These are phyloP conservation scores for Verticillium albo-atrum DNA, from an alignment of 2,329 filamentous ascomycete genomes.

Conservation along the genomic window DNA sequence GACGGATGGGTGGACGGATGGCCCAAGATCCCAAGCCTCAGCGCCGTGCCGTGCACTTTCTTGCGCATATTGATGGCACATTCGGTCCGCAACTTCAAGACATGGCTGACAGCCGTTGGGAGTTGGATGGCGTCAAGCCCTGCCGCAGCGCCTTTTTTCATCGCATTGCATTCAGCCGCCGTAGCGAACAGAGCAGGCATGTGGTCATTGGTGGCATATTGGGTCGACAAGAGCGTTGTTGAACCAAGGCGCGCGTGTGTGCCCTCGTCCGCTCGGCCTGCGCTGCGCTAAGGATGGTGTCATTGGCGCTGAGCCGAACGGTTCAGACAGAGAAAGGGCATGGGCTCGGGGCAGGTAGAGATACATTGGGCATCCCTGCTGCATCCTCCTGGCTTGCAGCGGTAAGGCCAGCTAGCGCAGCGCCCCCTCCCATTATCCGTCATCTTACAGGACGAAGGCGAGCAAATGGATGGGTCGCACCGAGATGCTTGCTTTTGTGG, in stretches of 20 bases:
- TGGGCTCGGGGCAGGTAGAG: background rate
- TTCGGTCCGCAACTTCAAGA: background rate
- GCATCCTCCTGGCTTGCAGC: constrained; percentile 7
- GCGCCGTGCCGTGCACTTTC: background rate
- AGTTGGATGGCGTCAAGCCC: background rate
- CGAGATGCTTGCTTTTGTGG: constrained; percentile 2
- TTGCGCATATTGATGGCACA: background rate
- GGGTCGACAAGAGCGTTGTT: background rate
- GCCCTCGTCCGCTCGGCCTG: background rate
- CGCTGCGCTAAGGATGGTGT: background rate
- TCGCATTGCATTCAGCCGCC: background rate
- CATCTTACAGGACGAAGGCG: constrained; percentile 11
- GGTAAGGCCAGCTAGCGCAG: constrained; percentile 9
- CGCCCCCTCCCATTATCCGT: constrained; percentile 14
- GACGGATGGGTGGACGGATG: background rate
- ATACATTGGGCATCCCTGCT: background rate
- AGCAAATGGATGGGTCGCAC: background rate
- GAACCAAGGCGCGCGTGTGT: background rate
- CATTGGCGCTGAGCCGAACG: background rate
- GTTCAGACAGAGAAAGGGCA: background rate
- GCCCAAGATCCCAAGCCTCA: background rate
- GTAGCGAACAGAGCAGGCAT: background rate
- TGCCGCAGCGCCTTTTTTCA: background rate
- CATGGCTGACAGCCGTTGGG: background rate
- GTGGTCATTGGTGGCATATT: background rate